Evolutionary conservation across 306 rosid species (phyloP).

Genomic region (Prunus kanzakura): DNA sequence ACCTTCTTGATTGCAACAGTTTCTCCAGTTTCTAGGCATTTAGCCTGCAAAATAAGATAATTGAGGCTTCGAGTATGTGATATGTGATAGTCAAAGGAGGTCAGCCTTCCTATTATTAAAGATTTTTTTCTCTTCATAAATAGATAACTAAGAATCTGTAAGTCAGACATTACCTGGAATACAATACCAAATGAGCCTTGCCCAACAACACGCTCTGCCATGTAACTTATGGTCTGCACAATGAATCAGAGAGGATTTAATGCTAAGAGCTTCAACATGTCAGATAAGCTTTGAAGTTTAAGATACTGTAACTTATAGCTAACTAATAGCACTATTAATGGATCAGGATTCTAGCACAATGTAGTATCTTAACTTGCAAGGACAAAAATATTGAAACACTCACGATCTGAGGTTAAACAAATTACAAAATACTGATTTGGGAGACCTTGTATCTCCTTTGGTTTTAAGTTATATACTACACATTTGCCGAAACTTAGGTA

Average conservation of each 20-base stretch:
- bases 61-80: slow-evolving; percentile 5
- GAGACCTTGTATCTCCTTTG: neutral
- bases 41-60: slow-evolving; percentile 49
- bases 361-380: neutral
- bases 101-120: neutral
- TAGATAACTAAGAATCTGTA: slow-evolving; percentile 8
- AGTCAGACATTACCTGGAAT: slow-evolving; percentile 47
- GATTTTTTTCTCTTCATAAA: neutral
- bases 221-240: slow-evolving; percentile 62
- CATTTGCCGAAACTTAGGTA: neutral
- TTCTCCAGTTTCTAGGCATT: slow-evolving; percentile 67
- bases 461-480: neutral
- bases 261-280: neutral
- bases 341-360: neutral
- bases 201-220: slow-evolving; percentile 77
- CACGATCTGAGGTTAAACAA: neutral
- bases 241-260: slow-evolving; percentile 1
- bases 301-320: neutral
- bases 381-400: neutral
- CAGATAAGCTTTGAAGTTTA: neutral
- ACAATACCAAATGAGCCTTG: slow-evolving; percentile 74
- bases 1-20: slow-evolving; percentile 68
- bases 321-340: neutral
- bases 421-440: neutral
- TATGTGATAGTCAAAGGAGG: neutral